Evolutionary conservation across 2,329 filamentous ascomycete species (phyloP).

Genomic region (Botrytis pseudocinerea): DNA sequence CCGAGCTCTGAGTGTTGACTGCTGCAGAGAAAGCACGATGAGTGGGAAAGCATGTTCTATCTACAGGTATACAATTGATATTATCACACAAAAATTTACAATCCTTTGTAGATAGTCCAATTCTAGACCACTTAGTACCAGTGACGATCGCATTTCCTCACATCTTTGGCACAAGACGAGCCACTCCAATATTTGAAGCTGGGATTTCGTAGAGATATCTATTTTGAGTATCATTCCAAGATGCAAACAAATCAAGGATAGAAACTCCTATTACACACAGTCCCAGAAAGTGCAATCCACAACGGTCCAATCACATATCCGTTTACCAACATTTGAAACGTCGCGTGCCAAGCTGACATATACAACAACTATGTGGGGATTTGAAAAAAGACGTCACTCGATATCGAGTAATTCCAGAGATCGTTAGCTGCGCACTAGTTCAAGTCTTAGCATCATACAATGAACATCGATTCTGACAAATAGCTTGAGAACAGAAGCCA

Average conservation of each 20-base stretch:
- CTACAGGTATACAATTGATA: background rate
- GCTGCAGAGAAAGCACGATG: background rate
- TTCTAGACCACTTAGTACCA: background rate
- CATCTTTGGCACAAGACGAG: background rate
- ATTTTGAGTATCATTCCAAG: background rate
- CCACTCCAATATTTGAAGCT: background rate
- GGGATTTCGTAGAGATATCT: background rate
- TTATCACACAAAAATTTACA: background rate
- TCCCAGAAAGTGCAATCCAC: background rate
- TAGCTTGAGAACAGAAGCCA: background rate
- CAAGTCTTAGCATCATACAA: background rate
- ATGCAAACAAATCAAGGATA: background rate
- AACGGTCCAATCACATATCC: background rate
- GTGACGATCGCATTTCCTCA: background rate
- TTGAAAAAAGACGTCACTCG: background rate
- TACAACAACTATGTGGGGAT: background rate
- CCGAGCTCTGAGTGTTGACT: background rate
- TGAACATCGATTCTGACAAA: background rate
- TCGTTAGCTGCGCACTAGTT: background rate
- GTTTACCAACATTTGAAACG: background rate
- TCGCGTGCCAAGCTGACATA: background rate
- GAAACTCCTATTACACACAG: background rate
- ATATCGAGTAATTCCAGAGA: background rate
- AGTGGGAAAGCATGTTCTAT: background rate
- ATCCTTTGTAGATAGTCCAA: background rate